phyloP scores from a whole-genome alignment of 805 yeast species.

The Nakazawaea ambrosiae region DNA sequence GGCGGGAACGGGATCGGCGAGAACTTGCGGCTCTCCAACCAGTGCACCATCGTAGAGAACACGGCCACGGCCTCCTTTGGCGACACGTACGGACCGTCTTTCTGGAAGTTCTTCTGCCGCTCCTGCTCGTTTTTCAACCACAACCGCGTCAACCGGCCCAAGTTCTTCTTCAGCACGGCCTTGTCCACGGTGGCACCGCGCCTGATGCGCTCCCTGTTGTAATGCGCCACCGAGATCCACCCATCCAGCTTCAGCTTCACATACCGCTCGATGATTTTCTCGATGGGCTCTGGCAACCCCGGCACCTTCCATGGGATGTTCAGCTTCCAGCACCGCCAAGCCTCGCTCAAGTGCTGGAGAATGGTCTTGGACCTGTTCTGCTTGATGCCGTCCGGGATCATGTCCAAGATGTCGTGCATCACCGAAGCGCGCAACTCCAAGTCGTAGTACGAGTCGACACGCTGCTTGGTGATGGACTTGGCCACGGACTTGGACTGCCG shows the following conservation, averaged over 20 bases:
- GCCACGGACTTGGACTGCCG: constrained; percentile 87
- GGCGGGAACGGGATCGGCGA: constrained; percentile 94
- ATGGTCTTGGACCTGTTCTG: constrained; percentile 83
- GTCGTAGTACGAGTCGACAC: constrained; percentile 93
- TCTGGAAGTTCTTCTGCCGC: constrained; percentile 70
- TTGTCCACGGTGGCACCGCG: constrained; percentile 92
- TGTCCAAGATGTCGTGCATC: constrained; percentile 90
- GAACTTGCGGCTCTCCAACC: constrained; percentile 82
- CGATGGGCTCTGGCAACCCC: constrained; percentile 89
- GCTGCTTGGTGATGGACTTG: constrained; percentile 90
- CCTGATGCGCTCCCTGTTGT: constrained; percentile 81
- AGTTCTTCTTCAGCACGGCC: constrained; percentile 86
- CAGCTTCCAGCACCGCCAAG: constrained; percentile 99
- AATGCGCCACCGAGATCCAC: constrained; percentile 91
- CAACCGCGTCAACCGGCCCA: constrained; percentile 84
- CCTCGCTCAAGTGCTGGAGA: constrained; percentile 91
- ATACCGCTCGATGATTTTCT: constrained; percentile 78
- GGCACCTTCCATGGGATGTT: constrained; percentile 98
- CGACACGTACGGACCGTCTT: constrained; percentile 80
- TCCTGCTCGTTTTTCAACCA: constrained; percentile 94
- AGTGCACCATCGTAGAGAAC: constrained; percentile 80
- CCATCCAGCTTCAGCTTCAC: constrained; percentile 95
- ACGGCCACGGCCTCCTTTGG: constrained; percentile 86
- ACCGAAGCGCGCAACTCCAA: constrained; percentile 90
- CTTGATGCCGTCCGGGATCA: constrained; percentile 93